Conservation (phyloP, 2,329 filamentous ascomycete species). For the Epichloe gansuensis region DNA sequence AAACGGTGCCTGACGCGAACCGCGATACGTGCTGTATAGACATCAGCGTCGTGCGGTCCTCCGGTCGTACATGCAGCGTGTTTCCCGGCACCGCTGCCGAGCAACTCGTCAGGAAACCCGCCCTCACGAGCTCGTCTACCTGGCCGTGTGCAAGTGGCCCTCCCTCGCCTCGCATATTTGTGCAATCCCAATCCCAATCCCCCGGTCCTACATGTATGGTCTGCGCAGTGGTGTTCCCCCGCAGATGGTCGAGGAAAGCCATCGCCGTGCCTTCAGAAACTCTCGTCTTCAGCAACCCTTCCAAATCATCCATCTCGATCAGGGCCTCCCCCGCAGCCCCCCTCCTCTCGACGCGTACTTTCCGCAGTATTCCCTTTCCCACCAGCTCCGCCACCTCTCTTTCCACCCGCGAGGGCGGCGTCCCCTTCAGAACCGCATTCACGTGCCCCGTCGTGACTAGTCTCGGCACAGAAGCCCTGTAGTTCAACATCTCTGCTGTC, state of each 20-base stretch:
- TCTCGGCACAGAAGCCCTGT: slow-evolving; percentile 44
- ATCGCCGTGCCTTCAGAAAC: slow-evolving; percentile 31
- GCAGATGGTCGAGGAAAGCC: slow-evolving; percentile 40
- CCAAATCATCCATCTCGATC: slow-evolving; percentile 44
- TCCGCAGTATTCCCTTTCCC: slow-evolving; percentile 42
- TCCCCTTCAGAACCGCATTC: slow-evolving; percentile 40
- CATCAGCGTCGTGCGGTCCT: slow-evolving; percentile 41
- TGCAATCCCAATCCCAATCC: not conserved
- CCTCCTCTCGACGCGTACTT: slow-evolving; percentile 48
- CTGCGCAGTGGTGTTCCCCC: slow-evolving; percentile 32
- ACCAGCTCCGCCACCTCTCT: slow-evolving; percentile 52
- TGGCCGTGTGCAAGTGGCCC: slow-evolving; percentile 30
- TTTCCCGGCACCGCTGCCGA: slow-evolving; percentile 17
- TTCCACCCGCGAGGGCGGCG: slow-evolving; percentile 50
- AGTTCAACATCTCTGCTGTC: slow-evolving; percentile 50
- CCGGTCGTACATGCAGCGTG: slow-evolving; percentile 34
- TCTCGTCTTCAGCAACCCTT: slow-evolving; percentile 28
- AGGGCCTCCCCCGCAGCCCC: slow-evolving; percentile 55
- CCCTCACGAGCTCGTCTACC: slow-evolving; percentile 45
- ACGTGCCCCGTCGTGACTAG: slow-evolving; percentile 55
- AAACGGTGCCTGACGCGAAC: slow-evolving; percentile 55
- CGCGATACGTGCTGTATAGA: slow-evolving; percentile 50
- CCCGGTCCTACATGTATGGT: slow-evolving; percentile 10
- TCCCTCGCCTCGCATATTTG: not conserved
- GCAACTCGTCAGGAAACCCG: slow-evolving; percentile 51